Percentiles rank a stretch among this genome's conserved stretches.
phyloP scores from a whole-genome alignment of 2,329 filamentous ascomycete species.

The Cladorrhinum sp. region DNA sequence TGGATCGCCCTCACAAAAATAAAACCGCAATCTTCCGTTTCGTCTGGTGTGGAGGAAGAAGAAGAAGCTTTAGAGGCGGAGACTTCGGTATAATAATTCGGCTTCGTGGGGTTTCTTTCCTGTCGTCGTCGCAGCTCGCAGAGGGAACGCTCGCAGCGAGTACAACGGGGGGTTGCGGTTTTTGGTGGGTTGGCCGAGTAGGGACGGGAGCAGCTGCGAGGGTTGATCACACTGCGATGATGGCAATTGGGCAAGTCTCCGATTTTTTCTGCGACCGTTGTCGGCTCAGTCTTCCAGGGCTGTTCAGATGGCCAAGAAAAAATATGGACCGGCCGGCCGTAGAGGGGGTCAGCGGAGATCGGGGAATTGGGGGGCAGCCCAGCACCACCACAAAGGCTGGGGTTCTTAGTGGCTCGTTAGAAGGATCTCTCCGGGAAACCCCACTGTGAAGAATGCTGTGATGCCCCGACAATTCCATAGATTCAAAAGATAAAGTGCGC shows the following conservation, averaged over 20 bases:
- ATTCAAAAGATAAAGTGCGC: slow-evolving; percentile 2
- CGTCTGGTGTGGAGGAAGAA: too few species aligned
- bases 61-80: neutral
- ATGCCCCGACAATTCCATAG: slow-evolving; percentile 1
- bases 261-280: slow-evolving; percentile 29
- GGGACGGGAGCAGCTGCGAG: slow-evolving; percentile 9
- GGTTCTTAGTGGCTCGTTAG: slow-evolving; percentile 6
- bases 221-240: slow-evolving; percentile 2
- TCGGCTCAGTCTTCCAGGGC: slow-evolving; percentile 29
- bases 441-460: slow-evolving; percentile 3
- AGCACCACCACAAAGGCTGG: neutral
- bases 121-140: slow-evolving; percentile 14
- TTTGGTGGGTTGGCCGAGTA: slow-evolving; percentile 2
- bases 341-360: slow-evolving; percentile 19
- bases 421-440: neutral
- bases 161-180: neutral
- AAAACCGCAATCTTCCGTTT: slow-evolving; percentile 3
- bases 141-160: neutral
- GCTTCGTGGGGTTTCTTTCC: neutral
- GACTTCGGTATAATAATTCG: neutral
- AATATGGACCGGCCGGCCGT: slow-evolving; percentile 18
- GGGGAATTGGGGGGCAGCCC: slow-evolving; percentile 12
- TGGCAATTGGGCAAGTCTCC: slow-evolving; percentile 13
- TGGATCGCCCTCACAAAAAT: slow-evolving; percentile 2
- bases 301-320: slow-evolving; percentile 18